Conservation (phyloP, 2,329 filamentous ascomycete genomes). For the Pyrenophora seminiperda region DNA sequence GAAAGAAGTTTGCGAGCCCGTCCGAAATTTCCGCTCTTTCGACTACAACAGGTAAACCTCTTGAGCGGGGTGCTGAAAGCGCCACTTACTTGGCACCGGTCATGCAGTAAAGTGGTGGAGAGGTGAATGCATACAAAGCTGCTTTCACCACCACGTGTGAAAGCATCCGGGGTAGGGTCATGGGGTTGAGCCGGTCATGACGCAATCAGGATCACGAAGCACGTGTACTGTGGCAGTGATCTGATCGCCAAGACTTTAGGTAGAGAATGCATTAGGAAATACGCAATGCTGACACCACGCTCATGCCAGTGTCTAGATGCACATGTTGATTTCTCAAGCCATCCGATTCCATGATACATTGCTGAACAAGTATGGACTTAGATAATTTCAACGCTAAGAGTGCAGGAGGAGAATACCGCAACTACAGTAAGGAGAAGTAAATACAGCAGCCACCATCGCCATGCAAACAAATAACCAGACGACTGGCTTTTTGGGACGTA, state of each 20-base stretch:
- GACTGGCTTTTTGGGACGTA: slow-evolving; percentile 16
- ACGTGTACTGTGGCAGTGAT: not conserved
- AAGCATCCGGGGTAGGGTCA: no score
- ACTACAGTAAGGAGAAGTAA: not conserved
- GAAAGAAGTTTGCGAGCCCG: not conserved
- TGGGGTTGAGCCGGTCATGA: no score
- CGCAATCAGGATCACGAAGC: no score
- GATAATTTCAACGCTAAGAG: slow-evolving; percentile 24
- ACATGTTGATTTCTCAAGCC: no score
- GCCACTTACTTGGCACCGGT: not conserved
- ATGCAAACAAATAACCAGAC: slow-evolving; percentile 20
- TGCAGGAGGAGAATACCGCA: slow-evolving; percentile 3
- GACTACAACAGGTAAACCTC: not conserved
- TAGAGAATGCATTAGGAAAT: not conserved
- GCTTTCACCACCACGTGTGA: not conserved
- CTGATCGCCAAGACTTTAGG: slow-evolving; percentile 5
- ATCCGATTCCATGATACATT: no score
- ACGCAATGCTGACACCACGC: no score
- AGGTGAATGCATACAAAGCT: not conserved
- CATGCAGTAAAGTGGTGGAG: not conserved
- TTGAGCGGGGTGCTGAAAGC: not conserved
- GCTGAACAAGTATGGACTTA: no score
- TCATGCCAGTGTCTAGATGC: no score
- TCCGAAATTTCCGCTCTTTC: not conserved
- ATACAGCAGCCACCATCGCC: slow-evolving; percentile 13